phyloP scores from a whole-genome alignment of 202 grass and related monocot species.

The Cymbopogon flexuosus region DNA sequence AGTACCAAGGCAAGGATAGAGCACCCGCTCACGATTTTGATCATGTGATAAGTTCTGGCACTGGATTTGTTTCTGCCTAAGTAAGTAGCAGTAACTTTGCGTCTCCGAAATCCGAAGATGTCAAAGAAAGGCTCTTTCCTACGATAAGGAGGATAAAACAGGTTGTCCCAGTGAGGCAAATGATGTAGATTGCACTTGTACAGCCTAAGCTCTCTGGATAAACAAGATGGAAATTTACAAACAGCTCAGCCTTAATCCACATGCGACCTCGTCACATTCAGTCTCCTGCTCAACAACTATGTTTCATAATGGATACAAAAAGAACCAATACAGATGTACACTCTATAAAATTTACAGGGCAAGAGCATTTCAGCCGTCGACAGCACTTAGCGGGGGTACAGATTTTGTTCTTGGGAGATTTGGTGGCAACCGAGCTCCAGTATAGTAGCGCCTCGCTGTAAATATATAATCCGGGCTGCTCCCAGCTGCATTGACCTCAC shows the following conservation, averaged over 20 bases:
- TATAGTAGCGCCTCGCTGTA: slow-evolving; percentile 44
- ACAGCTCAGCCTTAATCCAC: slow-evolving; percentile 35
- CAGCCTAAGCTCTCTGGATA: slow-evolving; percentile 24
- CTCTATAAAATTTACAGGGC: slow-evolving; percentile 34
- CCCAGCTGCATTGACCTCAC: slow-evolving; percentile 28
- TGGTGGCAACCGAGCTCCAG: slow-evolving; percentile 25
- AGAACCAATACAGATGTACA: slow-evolving; percentile 45
- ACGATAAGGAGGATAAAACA: background rate
- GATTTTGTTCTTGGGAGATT: slow-evolving; percentile 59
- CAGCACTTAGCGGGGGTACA: slow-evolving; percentile 29
- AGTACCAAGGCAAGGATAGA: slow-evolving; percentile 7
- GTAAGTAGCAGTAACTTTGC: background rate
- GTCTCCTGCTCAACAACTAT: slow-evolving; percentile 27
- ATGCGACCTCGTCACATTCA: slow-evolving; percentile 23
- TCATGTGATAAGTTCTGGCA: no score
- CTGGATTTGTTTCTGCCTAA: slow-evolving; percentile 15
- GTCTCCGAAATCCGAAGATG: background rate
- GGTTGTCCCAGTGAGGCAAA: background rate
- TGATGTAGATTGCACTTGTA: slow-evolving; percentile 11
- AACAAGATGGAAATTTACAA: slow-evolving; percentile 28
- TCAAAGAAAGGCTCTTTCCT: background rate
- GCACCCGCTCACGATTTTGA: slow-evolving; percentile 20
- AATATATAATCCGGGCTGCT: slow-evolving; percentile 33
- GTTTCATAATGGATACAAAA: slow-evolving; percentile 35
- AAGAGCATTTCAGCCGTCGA: slow-evolving; percentile 37